Evolutionary conservation across 2,329 filamentous ascomycete species (phyloP).

Genomic region (Periconia digitata): DNA sequence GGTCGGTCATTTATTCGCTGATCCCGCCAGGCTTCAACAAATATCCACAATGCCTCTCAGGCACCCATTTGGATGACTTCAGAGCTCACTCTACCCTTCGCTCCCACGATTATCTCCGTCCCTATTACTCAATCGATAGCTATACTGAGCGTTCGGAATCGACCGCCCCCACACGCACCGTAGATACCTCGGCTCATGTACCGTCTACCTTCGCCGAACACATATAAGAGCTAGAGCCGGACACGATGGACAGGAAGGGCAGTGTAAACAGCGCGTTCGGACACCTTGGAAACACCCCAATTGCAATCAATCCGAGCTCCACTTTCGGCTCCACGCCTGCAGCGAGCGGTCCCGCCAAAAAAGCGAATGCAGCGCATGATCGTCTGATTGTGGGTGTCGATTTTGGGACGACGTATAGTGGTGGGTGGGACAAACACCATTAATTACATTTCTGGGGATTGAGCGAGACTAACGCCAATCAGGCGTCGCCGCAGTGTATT

Average conservation of each 20-base stretch:
- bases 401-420: slow-evolving; percentile 83
- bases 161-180: background rate
- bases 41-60: slow-evolving; percentile 30
- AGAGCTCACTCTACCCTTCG: slow-evolving; percentile 10
- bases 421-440: slow-evolving; percentile 40
- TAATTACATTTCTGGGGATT: background rate
- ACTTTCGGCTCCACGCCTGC: slow-evolving; percentile 24
- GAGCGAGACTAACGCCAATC: slow-evolving; percentile 14
- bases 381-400: slow-evolving; percentile 76
- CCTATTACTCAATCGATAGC: background rate
- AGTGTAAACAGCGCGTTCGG: slow-evolving; percentile 27
- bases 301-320: slow-evolving; percentile 31
- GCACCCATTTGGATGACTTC: slow-evolving; percentile 32
- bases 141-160: background rate
- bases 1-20: background rate
- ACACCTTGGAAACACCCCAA: slow-evolving; percentile 34
- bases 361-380: slow-evolving; percentile 47
- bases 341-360: slow-evolving; percentile 11
- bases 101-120: background rate
- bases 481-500: slow-evolving; percentile 72
- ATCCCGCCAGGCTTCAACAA: slow-evolving; percentile 28
- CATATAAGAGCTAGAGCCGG: background rate
- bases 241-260: slow-evolving; percentile 7
- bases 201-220: background rate
- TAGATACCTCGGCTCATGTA: slow-evolving; percentile 4